Base-by-base conservation (phyloP, 139 green algal species). In the Chlorella sorokiniana region DNA sequence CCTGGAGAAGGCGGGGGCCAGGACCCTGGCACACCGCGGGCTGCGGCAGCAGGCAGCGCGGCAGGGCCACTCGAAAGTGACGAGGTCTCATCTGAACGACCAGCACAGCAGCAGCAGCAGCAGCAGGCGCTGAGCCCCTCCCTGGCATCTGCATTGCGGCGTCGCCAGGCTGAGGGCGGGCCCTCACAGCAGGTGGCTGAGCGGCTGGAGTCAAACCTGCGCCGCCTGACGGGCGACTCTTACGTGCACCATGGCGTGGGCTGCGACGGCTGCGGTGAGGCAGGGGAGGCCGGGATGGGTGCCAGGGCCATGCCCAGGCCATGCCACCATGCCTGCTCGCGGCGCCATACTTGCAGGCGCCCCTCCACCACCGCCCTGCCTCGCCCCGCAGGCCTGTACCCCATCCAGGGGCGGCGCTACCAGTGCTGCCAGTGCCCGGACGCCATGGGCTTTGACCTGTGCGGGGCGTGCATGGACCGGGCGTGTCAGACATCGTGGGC, bases 371-470 rank as follows among this genome's bases (percentile, higher is more conserved):
- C 16, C 33, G 27, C 22, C 2, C 11, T 23, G 18, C n/a, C n/a
- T n/a, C 23, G 1, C 18, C 38, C 35, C 61, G 56, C 76, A 81
- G 76, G 84, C 27, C 41, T 71, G n/a, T 90, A 89, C 65, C 87
- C 87, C 18, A 88, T 91, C 41, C 61, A 64, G 59, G 88, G 88
- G 4, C 64, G 65, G 29, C 79, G 88, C 41, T 88, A 76, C 45
- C 63, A 79, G 44, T 88, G 84, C 73, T 31, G 27, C 51, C 80
- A 88, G 73, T 88, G 84, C 64, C 80, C 74, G 1, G 80, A 81
- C 29, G 51, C 64, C 10, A 75, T 91, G 14, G 88, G 88, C 33
- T 91, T 89, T 44, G 88, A 91, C 78, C 51, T 91, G 35, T 91
- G 88, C 64, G 83, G 61, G 4, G 40, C 61, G 11, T 91, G 88